Conservation (phyloP, 768 basidiomycete genomes). For the Coprinopsis cinerea region DNA sequence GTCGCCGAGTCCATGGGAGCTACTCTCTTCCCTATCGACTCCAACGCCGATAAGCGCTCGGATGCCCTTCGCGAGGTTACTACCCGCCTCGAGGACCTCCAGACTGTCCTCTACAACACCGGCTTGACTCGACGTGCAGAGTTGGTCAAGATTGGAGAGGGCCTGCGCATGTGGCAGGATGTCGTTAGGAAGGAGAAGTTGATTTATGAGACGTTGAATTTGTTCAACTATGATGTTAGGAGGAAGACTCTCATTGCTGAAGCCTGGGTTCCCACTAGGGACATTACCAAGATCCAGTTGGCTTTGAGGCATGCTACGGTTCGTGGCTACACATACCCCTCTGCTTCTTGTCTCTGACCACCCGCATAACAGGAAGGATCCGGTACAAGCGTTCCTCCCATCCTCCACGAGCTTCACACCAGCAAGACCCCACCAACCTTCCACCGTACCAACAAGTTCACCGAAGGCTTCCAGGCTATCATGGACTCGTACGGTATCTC, state of each 20-base stretch:
- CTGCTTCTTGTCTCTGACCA: not conserved
- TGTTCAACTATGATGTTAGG: conserved; percentile 91
- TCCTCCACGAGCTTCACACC: conserved; percentile 85
- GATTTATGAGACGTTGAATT: conserved; percentile 92
- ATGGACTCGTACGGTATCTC: conserved; percentile 98
- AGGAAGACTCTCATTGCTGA: conserved; percentile 95
- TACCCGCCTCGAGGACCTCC: conserved; percentile 84
- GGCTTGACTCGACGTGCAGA: conserved; percentile 76
- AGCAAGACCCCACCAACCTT: conserved; percentile 93
- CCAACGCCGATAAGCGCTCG: conserved; percentile 87
- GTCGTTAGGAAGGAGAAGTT: conserved; percentile 93
- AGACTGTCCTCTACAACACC: conserved; percentile 87
- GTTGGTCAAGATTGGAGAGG: conserved; percentile 80
- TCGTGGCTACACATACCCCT: conserved; percentile 25
- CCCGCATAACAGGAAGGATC: conserved; percentile 68
- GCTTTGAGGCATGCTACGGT: conserved; percentile 85
- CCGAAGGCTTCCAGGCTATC: conserved; percentile 94
- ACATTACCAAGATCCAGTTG: conserved; percentile 79
- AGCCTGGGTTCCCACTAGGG: conserved; percentile 94
- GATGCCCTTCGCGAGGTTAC: conserved; percentile 88
- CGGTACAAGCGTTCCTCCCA: conserved; percentile 87
- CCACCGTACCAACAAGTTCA: conserved; percentile 92
- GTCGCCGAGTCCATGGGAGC: conserved; percentile 99
- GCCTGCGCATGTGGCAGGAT: conserved; percentile 85
- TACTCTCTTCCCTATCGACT: conserved; percentile 92